Evolutionary conservation across 1,284 basidiomycete species (phyloP).

Genomic region (Ceratobasidium sp.): DNA sequence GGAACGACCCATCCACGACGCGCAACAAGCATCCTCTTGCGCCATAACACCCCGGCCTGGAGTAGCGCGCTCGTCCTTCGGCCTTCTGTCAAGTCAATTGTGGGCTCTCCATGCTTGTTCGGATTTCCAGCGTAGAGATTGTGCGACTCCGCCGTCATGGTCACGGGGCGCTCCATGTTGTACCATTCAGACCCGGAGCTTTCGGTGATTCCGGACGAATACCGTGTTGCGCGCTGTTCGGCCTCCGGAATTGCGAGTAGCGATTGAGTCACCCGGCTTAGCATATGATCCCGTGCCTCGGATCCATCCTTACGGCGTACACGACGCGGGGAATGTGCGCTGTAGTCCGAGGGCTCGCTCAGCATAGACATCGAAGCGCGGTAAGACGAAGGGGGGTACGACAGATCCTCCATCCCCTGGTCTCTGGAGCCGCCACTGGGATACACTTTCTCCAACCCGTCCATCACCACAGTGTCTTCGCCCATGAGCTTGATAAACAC

Average conservation of each 20-base stretch:
- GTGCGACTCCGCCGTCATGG: constrained; percentile 16
- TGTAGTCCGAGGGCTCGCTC: constrained; percentile 28
- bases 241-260: constrained; percentile 28
- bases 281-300: constrained; percentile 8
- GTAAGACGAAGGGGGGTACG: constrained; percentile 28
- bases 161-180: constrained; percentile 13
- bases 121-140: not conserved
- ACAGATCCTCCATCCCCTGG: constrained; percentile 27
- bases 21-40: constrained; percentile 72
- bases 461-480: constrained; percentile 51
- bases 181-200: constrained; percentile 8
- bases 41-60: constrained; percentile 75
- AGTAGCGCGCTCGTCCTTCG: constrained; percentile 56
- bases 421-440: constrained; percentile 13
- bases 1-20: constrained; percentile 76
- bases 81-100: constrained; percentile 28
- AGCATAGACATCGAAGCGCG: constrained; percentile 27
- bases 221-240: constrained; percentile 1
- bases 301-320: constrained; percentile 2
- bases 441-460: constrained; percentile 26
- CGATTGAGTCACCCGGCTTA: constrained; percentile 21
- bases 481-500: constrained; percentile 81
- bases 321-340: constrained; percentile 18
- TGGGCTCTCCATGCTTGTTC: not conserved
- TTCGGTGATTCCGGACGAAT: not conserved